phyloP scores from a whole-genome alignment of 1,284 basidiomycete species.

The Cryptococcus jaspeensis region DNA sequence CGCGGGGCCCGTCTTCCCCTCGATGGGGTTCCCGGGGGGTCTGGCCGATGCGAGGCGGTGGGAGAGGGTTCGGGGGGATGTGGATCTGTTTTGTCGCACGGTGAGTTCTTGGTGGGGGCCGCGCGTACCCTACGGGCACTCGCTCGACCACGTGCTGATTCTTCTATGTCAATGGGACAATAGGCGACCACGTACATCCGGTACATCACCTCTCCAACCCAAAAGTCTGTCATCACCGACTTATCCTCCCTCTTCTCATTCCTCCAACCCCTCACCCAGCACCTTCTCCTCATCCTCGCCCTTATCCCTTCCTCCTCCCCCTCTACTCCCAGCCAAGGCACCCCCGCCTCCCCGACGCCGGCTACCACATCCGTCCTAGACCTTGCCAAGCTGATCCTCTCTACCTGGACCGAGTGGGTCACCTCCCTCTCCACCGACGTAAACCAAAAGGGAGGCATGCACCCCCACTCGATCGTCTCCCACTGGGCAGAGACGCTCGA shows the following conservation, averaged over 20 bases:
- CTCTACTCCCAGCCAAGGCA: constrained; percentile 9
- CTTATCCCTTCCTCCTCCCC: constrained; percentile 28
- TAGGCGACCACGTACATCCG: constrained; percentile 42
- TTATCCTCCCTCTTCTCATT: constrained; percentile 36
- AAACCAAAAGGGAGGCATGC: constrained; percentile 47
- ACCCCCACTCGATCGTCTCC: constrained; percentile 31
- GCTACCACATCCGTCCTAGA: constrained; percentile 18
- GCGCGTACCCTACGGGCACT: not conserved
- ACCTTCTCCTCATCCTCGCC: constrained; percentile 28
- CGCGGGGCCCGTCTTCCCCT: not conserved
- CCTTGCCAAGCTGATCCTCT: constrained; percentile 34
- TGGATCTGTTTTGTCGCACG: constrained; percentile 29
- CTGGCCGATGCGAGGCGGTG: constrained; percentile 21
- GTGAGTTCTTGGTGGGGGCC: constrained; percentile 24
- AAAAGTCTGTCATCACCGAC: constrained; percentile 12
- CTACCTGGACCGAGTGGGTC: constrained; percentile 38
- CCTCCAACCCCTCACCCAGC: constrained; percentile 30
- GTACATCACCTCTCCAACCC: constrained; percentile 28
- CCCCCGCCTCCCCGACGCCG: no score
- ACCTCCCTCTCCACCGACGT: constrained; percentile 32
- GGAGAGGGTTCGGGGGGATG: constrained; percentile 31
- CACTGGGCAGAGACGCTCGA: constrained; percentile 38
- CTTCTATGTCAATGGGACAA: not conserved
- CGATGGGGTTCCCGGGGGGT: not conserved
- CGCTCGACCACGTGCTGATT: not conserved